These are phyloP conservation scores for Rhizoclosmatium globosum DNA, from an alignment of 192 early-diverging fungal genomes.

Conservation along the genomic window DNA sequence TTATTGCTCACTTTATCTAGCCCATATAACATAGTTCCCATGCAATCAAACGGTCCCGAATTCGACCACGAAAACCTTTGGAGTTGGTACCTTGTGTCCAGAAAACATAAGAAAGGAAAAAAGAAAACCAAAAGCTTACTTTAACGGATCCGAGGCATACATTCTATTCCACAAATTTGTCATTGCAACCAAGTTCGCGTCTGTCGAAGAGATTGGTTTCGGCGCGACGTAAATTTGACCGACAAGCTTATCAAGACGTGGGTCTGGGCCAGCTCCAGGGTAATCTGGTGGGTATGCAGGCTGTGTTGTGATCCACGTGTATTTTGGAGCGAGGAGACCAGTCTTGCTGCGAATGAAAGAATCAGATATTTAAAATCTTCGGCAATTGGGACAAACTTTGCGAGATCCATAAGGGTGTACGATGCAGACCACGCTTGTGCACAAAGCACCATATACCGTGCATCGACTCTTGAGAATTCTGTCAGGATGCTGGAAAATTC, in stretches of 20 bases:
- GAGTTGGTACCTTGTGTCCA: neutral
- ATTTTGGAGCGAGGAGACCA: neutral
- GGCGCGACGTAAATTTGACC: neutral
- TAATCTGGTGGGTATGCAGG: slow-evolving; percentile 11
- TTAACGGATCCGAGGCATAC: neutral
- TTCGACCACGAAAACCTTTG: neutral
- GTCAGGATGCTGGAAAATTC: neutral
- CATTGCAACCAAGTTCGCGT: neutral
- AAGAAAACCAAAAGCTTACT: neutral
- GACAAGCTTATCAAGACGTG: neutral
- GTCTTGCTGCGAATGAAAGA: neutral
- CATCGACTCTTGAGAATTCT: neutral
- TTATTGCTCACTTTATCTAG: neutral
- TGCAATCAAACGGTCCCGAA: slow-evolving; percentile 6
- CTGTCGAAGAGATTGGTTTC: neutral
- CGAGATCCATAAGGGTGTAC: neutral
- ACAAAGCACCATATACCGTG: neutral
- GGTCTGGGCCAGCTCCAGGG: neutral
- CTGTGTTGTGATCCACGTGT: neutral
- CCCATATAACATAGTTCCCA: slow-evolving; percentile 10
- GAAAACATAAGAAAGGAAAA: too few relatives aligned
- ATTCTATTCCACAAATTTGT: neutral
- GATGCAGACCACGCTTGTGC: neutral
- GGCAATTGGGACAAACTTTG: neutral
- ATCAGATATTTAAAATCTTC: neutral